phyloP scores from a whole-genome alignment of 192 early-diverging fungal species.

The Gorgonomyces haynaldii region DNA sequence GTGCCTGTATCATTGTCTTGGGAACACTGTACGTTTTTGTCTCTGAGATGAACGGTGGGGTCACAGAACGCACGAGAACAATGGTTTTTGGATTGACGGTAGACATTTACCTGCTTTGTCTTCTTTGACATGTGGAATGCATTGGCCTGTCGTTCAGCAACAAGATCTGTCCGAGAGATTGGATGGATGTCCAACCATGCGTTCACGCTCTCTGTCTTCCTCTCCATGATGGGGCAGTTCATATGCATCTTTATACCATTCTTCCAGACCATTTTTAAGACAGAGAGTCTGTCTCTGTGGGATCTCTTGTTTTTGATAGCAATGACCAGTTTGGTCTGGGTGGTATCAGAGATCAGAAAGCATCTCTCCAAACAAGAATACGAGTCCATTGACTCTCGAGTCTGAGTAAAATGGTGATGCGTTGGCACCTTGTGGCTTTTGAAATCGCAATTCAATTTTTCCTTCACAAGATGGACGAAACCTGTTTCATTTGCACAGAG shows the following conservation, averaged over 20 bases:
- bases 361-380: too few species aligned
- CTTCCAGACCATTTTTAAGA: constrained; percentile 89
- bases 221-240: constrained; percentile 75
- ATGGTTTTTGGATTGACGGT: constrained; percentile 54
- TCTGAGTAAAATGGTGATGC: too few species aligned
- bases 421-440: too few species aligned
- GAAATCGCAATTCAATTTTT: too few species aligned
- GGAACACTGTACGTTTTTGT: constrained; percentile 78
- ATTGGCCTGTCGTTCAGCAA: constrained; percentile 75
- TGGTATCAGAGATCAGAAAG: constrained; percentile 78
- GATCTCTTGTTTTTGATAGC: constrained; percentile 61
- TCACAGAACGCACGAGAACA: constrained; percentile 64
- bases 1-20: constrained; percentile 66
- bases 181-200: constrained; percentile 80
- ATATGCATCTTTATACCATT: constrained; percentile 81
- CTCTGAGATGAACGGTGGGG: constrained; percentile 63
- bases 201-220: constrained; percentile 73
- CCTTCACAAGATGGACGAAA: too few species aligned
- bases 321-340: constrained; percentile 66
- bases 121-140: constrained; percentile 96
- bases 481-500: constrained; percentile 87
- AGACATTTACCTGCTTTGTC: constrained; percentile 95
- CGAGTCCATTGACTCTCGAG: too few species aligned
- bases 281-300: constrained; percentile 61
- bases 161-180: constrained; percentile 66